Conservation (phyloP, 108 stramenopile species). For the Cylindrotheca fusiformis region DNA sequence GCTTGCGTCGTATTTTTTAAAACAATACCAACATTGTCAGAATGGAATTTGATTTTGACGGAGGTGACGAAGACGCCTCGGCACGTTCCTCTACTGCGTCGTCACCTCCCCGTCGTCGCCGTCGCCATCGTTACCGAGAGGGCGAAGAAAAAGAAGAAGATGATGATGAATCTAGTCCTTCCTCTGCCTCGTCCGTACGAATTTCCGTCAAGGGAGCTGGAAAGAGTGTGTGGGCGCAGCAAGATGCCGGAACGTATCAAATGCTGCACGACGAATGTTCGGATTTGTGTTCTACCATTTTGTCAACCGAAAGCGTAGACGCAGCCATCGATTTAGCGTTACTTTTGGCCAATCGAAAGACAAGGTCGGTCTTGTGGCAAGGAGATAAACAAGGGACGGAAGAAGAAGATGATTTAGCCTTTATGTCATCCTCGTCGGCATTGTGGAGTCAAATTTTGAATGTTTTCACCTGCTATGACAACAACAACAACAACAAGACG, state of each 20-base stretch:
- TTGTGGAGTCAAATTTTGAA: no score
- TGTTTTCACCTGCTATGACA: no score
- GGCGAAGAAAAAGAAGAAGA: background rate
- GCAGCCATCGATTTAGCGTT: constrained; percentile 41
- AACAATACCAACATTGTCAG: no score
- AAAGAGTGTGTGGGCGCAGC: constrained; percentile 22
- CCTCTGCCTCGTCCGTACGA: background rate
- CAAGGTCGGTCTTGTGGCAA: constrained; percentile 37
- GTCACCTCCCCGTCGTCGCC: background rate
- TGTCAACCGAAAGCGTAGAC: constrained; percentile 17
- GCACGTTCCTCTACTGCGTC: background rate
- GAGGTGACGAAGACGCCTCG: background rate
- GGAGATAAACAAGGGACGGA: no score
- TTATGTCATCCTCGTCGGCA: background rate
- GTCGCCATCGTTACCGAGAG: no score
- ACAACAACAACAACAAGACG: constrained; percentile 1
- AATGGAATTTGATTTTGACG: background rate
- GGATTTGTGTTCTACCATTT: constrained; percentile 60
- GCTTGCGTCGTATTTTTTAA: no score
- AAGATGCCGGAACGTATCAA: constrained; percentile 71
- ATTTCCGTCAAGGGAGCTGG: constrained; percentile 12
- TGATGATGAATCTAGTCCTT: background rate
- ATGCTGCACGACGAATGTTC: constrained; percentile 73
- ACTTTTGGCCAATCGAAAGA: constrained; percentile 41
- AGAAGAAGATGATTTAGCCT: background rate